Base-by-base conservation (phyloP, 2,329 filamentous ascomycete species). In the Beauveria bassiana region DNA sequence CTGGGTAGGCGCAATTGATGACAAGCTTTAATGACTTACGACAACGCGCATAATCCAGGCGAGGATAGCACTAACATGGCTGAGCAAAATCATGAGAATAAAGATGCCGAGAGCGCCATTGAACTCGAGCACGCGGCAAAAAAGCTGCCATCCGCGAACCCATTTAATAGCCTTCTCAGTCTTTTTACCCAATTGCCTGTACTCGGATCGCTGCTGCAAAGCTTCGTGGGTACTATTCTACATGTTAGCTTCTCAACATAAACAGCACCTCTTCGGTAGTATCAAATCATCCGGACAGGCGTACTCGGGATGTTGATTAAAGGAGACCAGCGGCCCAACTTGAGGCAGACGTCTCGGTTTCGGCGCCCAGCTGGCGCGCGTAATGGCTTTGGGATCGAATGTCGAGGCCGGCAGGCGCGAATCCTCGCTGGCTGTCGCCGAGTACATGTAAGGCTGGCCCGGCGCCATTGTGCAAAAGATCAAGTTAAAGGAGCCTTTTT, bases 331-430 rank as follows among this genome's bases (percentile, higher is more conserved):
- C 14, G 91, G 92, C 0, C 91, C 92, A 59, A 89, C 80, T 50
- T 81, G 82, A 79, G 89, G 88, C 47, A 84, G 80, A 69, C 81
- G 86, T 28, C 76, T 79, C 46, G 83, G 78, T 59, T 84, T 83
- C 14, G 85, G 82, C 69, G 85, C 78, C 79, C 85, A 90, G 75
- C 89, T 93, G 64, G 90, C 89, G 70, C 91, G 83, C 24, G 91
- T 93, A 54, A 92, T 83, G 63, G 90, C 89, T 73, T 93, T 96
- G 54, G 93, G 93, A 69, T 97, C 92, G 74, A 96, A 96, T n/a
- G 72, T 77, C 69, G 69, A 77, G 72, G 73, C 76, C 71, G 77
- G 81, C 65, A 81, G 81, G 67, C 81, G 81, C 53, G 79, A 76
- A 70, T 85, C 80, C 68, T 79, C 70, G 28, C 43, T 61, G 69